Evolutionary conservation across 2,329 filamentous ascomycete genomes (phyloP).

Genomic region (Neofusicoccum parvum): DNA sequence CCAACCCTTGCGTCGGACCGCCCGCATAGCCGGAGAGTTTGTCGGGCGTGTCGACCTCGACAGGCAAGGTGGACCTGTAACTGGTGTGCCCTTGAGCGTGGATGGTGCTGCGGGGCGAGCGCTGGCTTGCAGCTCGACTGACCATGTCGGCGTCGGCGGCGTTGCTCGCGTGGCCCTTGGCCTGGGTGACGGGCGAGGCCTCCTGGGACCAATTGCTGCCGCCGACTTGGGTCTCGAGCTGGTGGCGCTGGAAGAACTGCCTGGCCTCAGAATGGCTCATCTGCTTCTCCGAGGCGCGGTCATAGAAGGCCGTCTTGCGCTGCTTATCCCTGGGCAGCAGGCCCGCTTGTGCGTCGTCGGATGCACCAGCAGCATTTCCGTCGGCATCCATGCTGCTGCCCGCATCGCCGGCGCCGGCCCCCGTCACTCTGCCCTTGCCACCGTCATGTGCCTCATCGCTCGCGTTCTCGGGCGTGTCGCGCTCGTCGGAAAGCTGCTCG

Average conservation of each 20-base stretch:
- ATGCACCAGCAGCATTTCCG: constrained; percentile 24
- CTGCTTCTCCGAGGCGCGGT: constrained; percentile 89
- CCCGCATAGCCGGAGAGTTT: constrained; percentile 33
- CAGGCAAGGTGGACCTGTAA: constrained; percentile 35
- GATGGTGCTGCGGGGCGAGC: constrained; percentile 42
- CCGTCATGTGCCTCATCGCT: constrained; percentile 28
- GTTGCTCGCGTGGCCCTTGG: constrained; percentile 39
- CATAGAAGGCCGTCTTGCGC: constrained; percentile 82
- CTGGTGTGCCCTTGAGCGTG: constrained; percentile 15
- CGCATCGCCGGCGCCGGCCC: constrained; percentile 1
- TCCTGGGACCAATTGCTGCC: constrained; percentile 40
- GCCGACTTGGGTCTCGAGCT: constrained; percentile 60
- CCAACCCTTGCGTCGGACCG: constrained; percentile 33
- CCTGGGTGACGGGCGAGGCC: constrained; percentile 45
- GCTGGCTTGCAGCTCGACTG: constrained; percentile 45
- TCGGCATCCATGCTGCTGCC: constrained; percentile 31
- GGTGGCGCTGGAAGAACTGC: constrained; percentile 90
- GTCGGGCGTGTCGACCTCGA: constrained; percentile 36
- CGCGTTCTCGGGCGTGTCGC: constrained; percentile 20
- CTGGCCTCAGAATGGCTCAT: constrained; percentile 95
- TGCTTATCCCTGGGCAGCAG: constrained; percentile 55
- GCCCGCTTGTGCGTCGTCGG: constrained; percentile 32
- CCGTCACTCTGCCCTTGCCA: background rate
- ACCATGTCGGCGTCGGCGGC: constrained; percentile 37
- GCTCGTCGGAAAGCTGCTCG: constrained; percentile 31